phyloP scores from a whole-genome alignment of 768 basidiomycete genomes.

The Russula sp. region DNA sequence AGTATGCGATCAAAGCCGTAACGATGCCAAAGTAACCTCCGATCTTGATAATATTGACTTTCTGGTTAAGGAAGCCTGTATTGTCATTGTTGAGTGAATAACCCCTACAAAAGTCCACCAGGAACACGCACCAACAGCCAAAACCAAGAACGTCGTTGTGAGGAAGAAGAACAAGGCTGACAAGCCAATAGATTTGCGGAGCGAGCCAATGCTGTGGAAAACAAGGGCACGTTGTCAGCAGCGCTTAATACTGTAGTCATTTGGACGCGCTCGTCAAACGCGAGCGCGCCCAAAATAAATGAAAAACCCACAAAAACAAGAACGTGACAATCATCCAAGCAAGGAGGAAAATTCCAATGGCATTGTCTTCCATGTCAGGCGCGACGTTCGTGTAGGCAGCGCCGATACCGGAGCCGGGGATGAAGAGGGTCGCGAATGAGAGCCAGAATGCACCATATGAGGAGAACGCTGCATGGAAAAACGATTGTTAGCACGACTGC shows the following conservation, averaged over 20 bases:
- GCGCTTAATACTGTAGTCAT: neutral
- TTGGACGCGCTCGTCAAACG: neutral
- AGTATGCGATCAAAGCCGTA: conserved; percentile 50
- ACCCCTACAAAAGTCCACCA: conserved; percentile 3
- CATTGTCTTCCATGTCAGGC: conserved; percentile 45
- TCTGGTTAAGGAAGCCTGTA: conserved; percentile 13
- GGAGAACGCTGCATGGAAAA: conserved; percentile 57
- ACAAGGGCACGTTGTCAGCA: neutral
- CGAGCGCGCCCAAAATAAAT: neutral
- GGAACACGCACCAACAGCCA: conserved; percentile 41
- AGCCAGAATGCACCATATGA: conserved; percentile 90
- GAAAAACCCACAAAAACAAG: conserved; percentile 55
- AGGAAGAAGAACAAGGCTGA: conserved; percentile 53
- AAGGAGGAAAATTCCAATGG: conserved; percentile 71
- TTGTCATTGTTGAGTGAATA: conserved; percentile 17
- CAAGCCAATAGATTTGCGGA: conserved; percentile 51
- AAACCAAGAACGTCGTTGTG: conserved; percentile 50
- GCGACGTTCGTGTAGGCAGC: conserved; percentile 45
- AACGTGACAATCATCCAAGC: conserved; percentile 74
- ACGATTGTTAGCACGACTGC: neutral
- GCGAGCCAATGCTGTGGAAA: conserved; percentile 43
- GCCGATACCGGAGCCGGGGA: conserved; percentile 63
- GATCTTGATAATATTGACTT: conserved; percentile 36
- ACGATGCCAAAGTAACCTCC: conserved; percentile 44
- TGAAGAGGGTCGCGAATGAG: conserved; percentile 70